These are phyloP conservation scores for Antrodiella citrinella DNA, from an alignment of 768 basidiomycete genomes.

Conservation along the genomic window DNA sequence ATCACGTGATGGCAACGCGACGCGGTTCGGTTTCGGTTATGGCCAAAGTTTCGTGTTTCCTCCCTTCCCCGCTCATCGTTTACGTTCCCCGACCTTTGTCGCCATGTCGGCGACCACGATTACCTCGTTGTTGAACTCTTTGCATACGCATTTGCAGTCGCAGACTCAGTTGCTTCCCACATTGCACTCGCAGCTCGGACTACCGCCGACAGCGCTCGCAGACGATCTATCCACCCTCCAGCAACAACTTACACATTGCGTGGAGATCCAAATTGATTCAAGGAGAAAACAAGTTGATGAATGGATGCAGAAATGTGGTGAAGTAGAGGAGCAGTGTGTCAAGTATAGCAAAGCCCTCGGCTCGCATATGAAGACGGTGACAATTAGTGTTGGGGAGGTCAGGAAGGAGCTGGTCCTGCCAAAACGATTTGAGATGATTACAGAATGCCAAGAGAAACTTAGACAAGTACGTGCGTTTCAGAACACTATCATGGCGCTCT, in stretches of 20 bases:
- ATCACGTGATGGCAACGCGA: neutral
- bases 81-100: neutral
- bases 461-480: slow-evolving; percentile 51
- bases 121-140: slow-evolving; percentile 64
- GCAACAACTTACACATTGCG: slow-evolving; percentile 63
- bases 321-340: slow-evolving; percentile 55
- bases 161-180: slow-evolving; percentile 80
- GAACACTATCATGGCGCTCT: neutral
- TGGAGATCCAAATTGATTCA: slow-evolving; percentile 63
- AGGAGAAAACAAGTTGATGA: slow-evolving; percentile 71
- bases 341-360: slow-evolving; percentile 66
- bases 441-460: slow-evolving; percentile 69
- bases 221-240: slow-evolving; percentile 73
- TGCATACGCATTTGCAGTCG: slow-evolving; percentile 70
- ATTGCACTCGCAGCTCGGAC: slow-evolving; percentile 76
- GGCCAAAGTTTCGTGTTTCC: neutral
- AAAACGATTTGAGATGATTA: slow-evolving; percentile 55
- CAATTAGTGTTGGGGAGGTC: slow-evolving; percentile 57
- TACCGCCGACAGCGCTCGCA: slow-evolving; percentile 71
- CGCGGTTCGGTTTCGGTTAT: neutral
- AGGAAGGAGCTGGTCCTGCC: slow-evolving; percentile 70
- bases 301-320: slow-evolving; percentile 57
- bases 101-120: slow-evolving; percentile 45
- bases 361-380: slow-evolving; percentile 58
- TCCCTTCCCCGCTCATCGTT: neutral